phyloP scores from a whole-genome alignment of 2,329 filamentous ascomycete genomes.

The Aspergillus ochraceus region DNA sequence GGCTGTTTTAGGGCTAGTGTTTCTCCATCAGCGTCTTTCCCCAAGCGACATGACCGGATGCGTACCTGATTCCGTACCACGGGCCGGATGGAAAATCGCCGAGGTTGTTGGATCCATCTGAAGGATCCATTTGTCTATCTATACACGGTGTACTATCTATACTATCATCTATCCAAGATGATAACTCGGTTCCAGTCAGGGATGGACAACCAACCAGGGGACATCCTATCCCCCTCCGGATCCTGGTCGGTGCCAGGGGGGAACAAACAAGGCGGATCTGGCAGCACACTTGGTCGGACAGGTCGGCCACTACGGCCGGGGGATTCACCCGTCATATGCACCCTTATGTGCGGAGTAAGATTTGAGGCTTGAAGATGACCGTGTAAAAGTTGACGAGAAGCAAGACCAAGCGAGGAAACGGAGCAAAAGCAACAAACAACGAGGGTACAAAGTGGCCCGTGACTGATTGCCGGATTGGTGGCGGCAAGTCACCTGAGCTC shows the following conservation, averaged over 20 bases:
- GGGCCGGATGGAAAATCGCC: not conserved
- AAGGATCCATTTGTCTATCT: not conserved
- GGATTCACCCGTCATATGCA: not conserved
- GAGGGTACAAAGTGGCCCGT: not conserved
- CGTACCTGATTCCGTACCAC: constrained; percentile 3
- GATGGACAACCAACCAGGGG: not conserved
- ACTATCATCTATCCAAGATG: not conserved
- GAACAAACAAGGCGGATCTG: not conserved
- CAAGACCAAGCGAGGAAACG: no score
- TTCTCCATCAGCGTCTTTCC: not conserved
- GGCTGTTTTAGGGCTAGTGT: not conserved
- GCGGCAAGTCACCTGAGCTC: not conserved
- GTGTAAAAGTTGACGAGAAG: no score
- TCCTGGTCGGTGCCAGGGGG: not conserved
- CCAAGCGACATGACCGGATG: constrained; percentile 3
- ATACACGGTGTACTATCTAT: not conserved
- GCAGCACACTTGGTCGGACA: not conserved
- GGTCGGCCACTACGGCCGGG: not conserved
- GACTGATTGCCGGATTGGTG: not conserved
- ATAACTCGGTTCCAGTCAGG: not conserved
- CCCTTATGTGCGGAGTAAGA: not conserved
- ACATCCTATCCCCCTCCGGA: not conserved
- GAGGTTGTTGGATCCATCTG: not conserved
- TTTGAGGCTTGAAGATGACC: not conserved
- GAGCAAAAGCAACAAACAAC: not conserved